These are phyloP conservation scores for Terfezia boudieri DNA, from an alignment of 495 filamentous ascomycete genomes.

Conservation along the genomic window DNA sequence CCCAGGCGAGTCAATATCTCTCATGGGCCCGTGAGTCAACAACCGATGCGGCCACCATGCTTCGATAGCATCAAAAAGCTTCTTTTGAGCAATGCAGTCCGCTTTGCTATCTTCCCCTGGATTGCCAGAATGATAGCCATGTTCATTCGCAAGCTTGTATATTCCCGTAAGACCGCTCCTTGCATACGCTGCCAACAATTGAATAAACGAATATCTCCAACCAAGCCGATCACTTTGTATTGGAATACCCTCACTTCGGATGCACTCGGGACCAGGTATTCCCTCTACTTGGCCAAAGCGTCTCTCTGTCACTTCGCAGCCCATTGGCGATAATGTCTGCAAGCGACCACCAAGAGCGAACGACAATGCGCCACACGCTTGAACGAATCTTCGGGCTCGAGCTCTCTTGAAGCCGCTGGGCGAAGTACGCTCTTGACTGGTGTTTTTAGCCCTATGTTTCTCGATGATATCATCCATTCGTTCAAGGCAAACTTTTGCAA, in stretches of 20 bases:
- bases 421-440: constrained; percentile 1
- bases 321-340: neutral
- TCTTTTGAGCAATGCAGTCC: neutral
- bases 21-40: neutral
- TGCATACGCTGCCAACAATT: neutral
- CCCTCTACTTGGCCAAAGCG: neutral
- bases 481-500: constrained; percentile 28
- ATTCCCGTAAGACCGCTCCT: neutral
- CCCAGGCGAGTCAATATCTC: neutral
- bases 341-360: constrained; percentile 25
- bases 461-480: constrained; percentile 34
- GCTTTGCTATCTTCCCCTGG: neutral
- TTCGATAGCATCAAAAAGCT: neutral
- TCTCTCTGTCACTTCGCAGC: neutral
- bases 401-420: neutral
- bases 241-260: neutral
- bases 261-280: neutral
- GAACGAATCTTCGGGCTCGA: constrained; percentile 38
- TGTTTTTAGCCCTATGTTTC: neutral
- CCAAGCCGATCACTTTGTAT: neutral
- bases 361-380: constrained; percentile 41
- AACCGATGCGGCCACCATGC: neutral
- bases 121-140: neutral
- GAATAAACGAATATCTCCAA: neutral
- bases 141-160: neutral